phyloP scores from a whole-genome alignment of 2,329 filamentous ascomycete genomes.

The Colletotrichum sp. region DNA sequence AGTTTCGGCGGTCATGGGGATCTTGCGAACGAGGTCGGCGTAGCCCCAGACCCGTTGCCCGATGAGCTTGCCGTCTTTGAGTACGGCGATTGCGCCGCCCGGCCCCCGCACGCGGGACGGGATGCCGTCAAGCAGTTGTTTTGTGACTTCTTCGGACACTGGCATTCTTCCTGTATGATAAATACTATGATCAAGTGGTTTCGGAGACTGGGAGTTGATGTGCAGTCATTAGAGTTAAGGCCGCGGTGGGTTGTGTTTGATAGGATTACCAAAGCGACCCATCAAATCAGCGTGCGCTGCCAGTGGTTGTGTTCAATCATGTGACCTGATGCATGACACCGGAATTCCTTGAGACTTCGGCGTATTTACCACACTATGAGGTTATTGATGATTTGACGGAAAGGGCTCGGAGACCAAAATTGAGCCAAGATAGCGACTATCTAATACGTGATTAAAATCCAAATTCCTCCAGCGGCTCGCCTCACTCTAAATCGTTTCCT shows the following conservation, averaged over 20 bases:
- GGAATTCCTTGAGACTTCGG: no score
- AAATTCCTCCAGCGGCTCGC: no score
- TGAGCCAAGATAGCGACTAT: no score
- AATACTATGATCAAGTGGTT: neutral
- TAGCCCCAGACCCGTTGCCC: conserved; percentile 46
- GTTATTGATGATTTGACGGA: no score
- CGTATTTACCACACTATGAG: no score
- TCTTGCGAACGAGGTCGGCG: conserved; percentile 41
- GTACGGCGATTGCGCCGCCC: conserved; percentile 44
- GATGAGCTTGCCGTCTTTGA: conserved; percentile 45
- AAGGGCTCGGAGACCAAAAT: no score
- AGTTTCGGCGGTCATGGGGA: conserved; percentile 38
- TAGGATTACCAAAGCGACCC: neutral
- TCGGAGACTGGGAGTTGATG: neutral
- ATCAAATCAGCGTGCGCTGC: neutral
- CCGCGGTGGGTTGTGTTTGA: neutral
- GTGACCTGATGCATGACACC: neutral
- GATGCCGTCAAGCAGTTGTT: neutral
- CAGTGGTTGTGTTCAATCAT: neutral
- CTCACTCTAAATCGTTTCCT: no score
- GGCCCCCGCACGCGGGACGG: conserved; percentile 34
- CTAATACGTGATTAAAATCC: no score
- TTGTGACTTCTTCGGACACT: neutral
- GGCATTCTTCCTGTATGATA: neutral
- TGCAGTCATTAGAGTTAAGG: neutral